phyloP scores from a whole-genome alignment of 2,329 filamentous ascomycete species.

The Botrytis byssoidea region DNA sequence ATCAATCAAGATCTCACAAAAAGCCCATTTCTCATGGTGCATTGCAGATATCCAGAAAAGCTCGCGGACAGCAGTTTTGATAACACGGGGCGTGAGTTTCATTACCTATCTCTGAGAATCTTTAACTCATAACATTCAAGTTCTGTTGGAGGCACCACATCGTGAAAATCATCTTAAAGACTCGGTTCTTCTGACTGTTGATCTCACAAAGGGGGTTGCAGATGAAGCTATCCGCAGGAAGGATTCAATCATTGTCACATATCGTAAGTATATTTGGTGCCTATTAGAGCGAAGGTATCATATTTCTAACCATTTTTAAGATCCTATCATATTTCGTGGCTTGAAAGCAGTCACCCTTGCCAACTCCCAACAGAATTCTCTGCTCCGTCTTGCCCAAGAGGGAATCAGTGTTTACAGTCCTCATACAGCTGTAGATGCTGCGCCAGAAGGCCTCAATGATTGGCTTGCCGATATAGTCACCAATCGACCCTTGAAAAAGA shows the following conservation, averaged over 20 bases:
- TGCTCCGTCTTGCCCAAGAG: slow-evolving; percentile 77
- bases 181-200: slow-evolving; percentile 79
- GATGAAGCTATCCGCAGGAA: slow-evolving; percentile 80
- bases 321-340: slow-evolving; percentile 94
- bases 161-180: slow-evolving; percentile 58
- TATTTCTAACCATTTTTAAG: slow-evolving; percentile 45
- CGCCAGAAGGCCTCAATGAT: slow-evolving; percentile 80
- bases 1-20: slow-evolving; percentile 11
- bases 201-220: slow-evolving; percentile 84
- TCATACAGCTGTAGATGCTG: slow-evolving; percentile 91
- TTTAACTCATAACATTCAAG: slow-evolving; percentile 41
- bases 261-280: slow-evolving; percentile 60
- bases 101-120: background rate
- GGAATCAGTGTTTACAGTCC: slow-evolving; percentile 95
- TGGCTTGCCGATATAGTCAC: slow-evolving; percentile 89
- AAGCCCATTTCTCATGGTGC: slow-evolving; percentile 8
- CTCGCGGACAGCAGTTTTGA: slow-evolving; percentile 91
- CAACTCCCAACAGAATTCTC: slow-evolving; percentile 82
- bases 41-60: slow-evolving; percentile 75
- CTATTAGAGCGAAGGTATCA: background rate
- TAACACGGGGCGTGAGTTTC: slow-evolving; percentile 72
- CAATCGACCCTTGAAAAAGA: slow-evolving; percentile 1
- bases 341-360: slow-evolving; percentile 83
- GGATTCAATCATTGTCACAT: slow-evolving; percentile 80
- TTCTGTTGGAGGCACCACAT: slow-evolving; percentile 68